Evolutionary conservation across 371 early-diverging fungal species (phyloP).

Genomic region (Neoconidiobolus thromboides): DNA sequence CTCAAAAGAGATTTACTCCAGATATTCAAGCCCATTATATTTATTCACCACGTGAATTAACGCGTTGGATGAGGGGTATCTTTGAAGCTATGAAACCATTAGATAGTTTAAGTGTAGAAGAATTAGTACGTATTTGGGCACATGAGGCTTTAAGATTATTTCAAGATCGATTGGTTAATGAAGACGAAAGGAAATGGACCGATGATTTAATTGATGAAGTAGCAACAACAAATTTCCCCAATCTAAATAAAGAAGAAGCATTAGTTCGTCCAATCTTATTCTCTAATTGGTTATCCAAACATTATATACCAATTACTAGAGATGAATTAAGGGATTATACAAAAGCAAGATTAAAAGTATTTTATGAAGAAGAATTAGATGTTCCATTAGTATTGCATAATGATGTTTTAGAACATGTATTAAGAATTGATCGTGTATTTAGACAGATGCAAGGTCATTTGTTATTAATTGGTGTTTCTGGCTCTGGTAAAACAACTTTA

Average conservation of each 20-base stretch:
- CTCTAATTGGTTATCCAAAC: conserved; percentile 92
- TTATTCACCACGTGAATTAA: conserved; percentile 97
- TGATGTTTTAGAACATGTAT: conserved; percentile 91
- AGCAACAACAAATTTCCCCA: conserved; percentile 78
- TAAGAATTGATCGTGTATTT: conserved; percentile 96
- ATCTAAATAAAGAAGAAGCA: conserved; percentile 42
- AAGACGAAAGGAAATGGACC: conserved; percentile 85
- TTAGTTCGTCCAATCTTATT: conserved; percentile 84
- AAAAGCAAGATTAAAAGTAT: conserved; percentile 87
- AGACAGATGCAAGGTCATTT: conserved; percentile 95
- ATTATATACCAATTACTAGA: conserved; percentile 75
- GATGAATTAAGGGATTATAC: conserved; percentile 83
- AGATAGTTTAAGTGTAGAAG: conserved; percentile 66
- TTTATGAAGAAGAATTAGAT: conserved; percentile 97
- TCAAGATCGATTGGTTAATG: conserved; percentile 90
- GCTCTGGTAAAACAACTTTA: conserved; percentile 88
- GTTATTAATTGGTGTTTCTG: conserved; percentile 92
- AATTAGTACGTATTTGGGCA: conserved; percentile 87
- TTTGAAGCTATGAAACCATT: conserved; percentile 79
- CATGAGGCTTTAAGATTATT: conserved; percentile 95
- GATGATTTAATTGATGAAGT: conserved; percentile 70
- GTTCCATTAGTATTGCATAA: conserved; percentile 89
- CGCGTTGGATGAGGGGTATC: conserved; percentile 96
- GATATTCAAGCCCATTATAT: conserved; percentile 97
- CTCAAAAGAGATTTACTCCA: conserved; percentile 83